Base-by-base conservation (phyloP, 1,284 basidiomycete species). In the Cryptococcus sp. region DNA sequence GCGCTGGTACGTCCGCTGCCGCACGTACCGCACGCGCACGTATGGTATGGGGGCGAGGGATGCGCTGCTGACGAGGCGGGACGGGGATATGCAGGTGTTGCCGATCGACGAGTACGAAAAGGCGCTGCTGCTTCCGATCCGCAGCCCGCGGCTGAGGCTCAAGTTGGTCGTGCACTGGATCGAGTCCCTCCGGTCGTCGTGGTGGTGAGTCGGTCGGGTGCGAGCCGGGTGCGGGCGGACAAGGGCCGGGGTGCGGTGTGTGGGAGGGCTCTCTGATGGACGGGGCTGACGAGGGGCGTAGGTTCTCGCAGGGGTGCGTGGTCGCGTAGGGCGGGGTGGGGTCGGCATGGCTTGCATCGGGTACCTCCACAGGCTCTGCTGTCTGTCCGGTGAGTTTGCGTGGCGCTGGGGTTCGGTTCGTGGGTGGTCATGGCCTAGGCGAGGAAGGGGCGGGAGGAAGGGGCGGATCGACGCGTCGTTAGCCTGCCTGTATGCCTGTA, bases 91-190 rank as follows among this genome's bases (percentile, higher is more conserved):
- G 2, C 68, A 85, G 79, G 80, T 95, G 20, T 85, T 97, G 60
- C 94, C 93, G n/a, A 92, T 97, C 67, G 91, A 95, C 71, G 91
- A 96, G 65, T 84, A 87, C 67, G 91, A 96, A 79, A 95, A 95
- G 77, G 88, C 90, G 18, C 89, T 90, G 65, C 80, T 97, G n/a
- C 79, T 97, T n/a, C 90, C 92, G 2, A 89, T 96, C 58, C 85
- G 87, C 60, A 88, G 86, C 55, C 81, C 88, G 1, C 82, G 87
- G 24, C 79, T 94, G 60, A 82, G 93, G 37, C 77, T 97, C 48
- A 81, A 87, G 57, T 80, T 97, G 64, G 87, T 95, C 56, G 88
- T 91, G 39, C 87, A 91, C 69, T 97, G 93, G 93, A 93, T 97
- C 66, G 91, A 95, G 70, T 83, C 85, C 70, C 78, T 89, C 38